Conservation (phyloP, 2,329 filamentous ascomycete species). For the Pseudogymnoascus sp. region DNA sequence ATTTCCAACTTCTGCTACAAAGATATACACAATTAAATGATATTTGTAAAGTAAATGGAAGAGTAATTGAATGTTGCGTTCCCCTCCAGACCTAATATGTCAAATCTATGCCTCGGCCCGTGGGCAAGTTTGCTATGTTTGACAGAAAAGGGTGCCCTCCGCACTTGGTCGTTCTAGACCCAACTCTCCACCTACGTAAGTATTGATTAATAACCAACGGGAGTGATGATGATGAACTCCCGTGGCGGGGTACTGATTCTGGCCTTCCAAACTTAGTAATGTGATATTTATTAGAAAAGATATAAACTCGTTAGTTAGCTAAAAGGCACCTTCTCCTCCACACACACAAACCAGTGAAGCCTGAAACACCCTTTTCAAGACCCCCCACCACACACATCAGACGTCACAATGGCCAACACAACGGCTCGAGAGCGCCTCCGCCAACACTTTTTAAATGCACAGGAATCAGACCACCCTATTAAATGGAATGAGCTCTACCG, state of each 20-base stretch:
- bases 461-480: constrained; percentile 17
- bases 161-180: not conserved
- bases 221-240: not conserved
- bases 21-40: not conserved
- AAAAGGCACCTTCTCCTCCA: not conserved
- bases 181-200: constrained; percentile 1
- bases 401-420: constrained; percentile 2
- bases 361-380: not conserved
- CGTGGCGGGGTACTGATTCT: not conserved
- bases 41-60: not conserved
- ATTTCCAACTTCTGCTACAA: not conserved
- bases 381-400: not conserved
- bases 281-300: not conserved
- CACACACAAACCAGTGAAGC: not conserved
- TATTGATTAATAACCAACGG: not conserved
- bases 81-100: not conserved
- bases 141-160: not conserved
- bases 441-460: constrained; percentile 20
- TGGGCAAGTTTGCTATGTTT: not conserved
- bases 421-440: constrained; percentile 21
- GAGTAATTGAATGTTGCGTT: not conserved
- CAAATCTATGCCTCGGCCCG: constrained; percentile 6
- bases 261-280: not conserved
- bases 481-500: constrained; percentile 44
- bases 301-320: not conserved